Percentiles rank a stretch among this genome's conserved stretches.
These are phyloP conservation scores for Rhizophagus prolifer DNA, from an alignment of 192 early-diverging fungal genomes.

Conservation along the genomic window DNA sequence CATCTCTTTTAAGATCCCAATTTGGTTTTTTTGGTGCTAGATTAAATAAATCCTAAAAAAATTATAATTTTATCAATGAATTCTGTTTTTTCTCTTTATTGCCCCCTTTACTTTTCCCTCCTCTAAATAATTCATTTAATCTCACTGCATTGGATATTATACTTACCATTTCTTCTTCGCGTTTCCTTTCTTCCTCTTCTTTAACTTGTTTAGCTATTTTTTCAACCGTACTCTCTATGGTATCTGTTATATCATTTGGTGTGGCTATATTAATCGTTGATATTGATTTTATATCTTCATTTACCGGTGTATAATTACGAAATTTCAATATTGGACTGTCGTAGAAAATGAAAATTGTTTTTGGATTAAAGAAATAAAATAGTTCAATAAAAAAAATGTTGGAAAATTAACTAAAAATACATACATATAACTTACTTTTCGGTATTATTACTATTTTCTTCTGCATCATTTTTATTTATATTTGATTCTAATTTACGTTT, in stretches of 20 bases:
- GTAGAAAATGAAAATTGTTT: neutral
- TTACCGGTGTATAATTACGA: constrained; percentile 56
- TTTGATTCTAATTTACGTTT: constrained; percentile 49
- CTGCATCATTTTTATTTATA: constrained; percentile 7
- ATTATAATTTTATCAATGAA: neutral
- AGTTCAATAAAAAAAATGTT: neutral
- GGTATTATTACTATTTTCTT: neutral
- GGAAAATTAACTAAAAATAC: constrained; percentile 5
- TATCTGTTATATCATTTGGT: constrained; percentile 44
- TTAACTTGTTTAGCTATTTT: constrained; percentile 51
- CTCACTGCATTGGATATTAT: neutral
- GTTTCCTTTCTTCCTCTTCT: constrained; percentile 53
- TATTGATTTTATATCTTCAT: constrained; percentile 45
- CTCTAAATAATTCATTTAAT: neutral
- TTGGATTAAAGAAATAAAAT: neutral
- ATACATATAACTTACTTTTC: constrained; percentile 29
- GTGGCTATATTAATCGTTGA: constrained; percentile 46
- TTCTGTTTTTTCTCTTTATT: neutral
- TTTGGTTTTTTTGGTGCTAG: constrained; percentile 86
- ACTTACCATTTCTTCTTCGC: constrained; percentile 63
- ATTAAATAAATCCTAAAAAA: constrained; percentile 68
- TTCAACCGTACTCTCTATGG: constrained; percentile 55
- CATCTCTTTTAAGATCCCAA: constrained; percentile 88
- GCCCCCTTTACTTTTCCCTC: neutral
- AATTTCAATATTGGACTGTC: constrained; percentile 38